A percentile compares a stretch with the other conserved stretches of the same genome.
Conservation (phyloP, 192 early-diverging fungal species). For the Obelidium mucronatum region DNA sequence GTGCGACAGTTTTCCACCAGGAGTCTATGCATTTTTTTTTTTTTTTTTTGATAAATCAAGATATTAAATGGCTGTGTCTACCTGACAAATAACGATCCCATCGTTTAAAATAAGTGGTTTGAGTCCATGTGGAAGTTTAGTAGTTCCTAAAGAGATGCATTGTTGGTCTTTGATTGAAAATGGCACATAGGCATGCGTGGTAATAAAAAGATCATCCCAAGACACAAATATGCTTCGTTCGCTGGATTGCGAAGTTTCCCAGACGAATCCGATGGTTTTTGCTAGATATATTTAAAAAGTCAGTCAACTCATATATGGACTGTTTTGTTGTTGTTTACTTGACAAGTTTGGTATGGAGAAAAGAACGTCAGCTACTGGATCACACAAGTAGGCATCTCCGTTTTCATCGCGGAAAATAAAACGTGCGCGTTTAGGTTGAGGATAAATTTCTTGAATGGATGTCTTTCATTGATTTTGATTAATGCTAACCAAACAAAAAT, state of each 20-base stretch:
- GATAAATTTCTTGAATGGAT: slow-evolving; percentile 43
- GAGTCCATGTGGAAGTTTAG: slow-evolving; percentile 57
- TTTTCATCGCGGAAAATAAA: slow-evolving; percentile 51
- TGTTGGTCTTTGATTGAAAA: slow-evolving; percentile 50
- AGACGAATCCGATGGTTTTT: slow-evolving; percentile 51
- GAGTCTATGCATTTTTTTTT: slow-evolving; percentile 40
- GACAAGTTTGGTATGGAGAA: slow-evolving; percentile 44
- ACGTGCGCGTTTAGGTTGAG: slow-evolving; percentile 45
- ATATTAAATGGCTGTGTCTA: neutral
- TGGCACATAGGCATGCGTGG: slow-evolving; percentile 51
- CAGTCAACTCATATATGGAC: neutral
- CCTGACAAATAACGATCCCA: slow-evolving; percentile 57
- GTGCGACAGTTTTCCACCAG: slow-evolving; percentile 48
- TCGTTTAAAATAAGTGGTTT: slow-evolving; percentile 50
- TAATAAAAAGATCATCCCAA: slow-evolving; percentile 55
- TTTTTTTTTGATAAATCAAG: neutral
- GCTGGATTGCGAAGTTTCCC: slow-evolving; percentile 42
- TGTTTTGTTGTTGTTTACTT: neutral
- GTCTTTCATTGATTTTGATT: slow-evolving; percentile 31
- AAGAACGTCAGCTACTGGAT: slow-evolving; percentile 45
- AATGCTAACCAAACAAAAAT: neutral
- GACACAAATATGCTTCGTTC: slow-evolving; percentile 48
- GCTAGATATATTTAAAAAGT: slow-evolving; percentile 33
- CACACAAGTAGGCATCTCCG: slow-evolving; percentile 48
- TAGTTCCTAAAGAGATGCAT: slow-evolving; percentile 46